These are phyloP conservation scores for Hortaea sp. DNA, from an alignment of 2,329 filamentous ascomycete genomes.

Conservation along the genomic window DNA sequence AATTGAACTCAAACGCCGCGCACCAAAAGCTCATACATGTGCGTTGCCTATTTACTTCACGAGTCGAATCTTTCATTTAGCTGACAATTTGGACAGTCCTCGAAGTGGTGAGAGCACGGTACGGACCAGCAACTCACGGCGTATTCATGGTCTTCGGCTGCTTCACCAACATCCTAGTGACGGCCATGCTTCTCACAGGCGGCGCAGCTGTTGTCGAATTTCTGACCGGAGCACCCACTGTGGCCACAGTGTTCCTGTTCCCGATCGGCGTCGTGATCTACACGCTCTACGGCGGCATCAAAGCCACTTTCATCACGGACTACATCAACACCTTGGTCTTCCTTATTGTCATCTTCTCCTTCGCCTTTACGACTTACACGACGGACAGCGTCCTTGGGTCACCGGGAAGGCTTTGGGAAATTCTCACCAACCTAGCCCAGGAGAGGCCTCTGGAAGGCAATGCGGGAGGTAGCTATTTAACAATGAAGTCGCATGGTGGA, in stretches of 20 bases:
- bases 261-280: conserved; percentile 74
- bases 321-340: conserved; percentile 81
- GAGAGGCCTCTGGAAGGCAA: conserved; percentile 72
- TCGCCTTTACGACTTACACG: conserved; percentile 72
- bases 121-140: conserved; percentile 61
- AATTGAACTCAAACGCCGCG: conserved; percentile 78
- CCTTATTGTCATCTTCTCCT: conserved; percentile 75
- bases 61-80: conserved; percentile 21
- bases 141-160: conserved; percentile 76
- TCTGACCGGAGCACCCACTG: conserved; percentile 64
- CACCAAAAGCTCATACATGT: conserved; percentile 49
- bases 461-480: conserved; percentile 70
- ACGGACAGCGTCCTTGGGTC: conserved; percentile 63
- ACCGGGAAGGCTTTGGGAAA: conserved; percentile 67
- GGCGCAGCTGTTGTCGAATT: conserved; percentile 64
- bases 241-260: conserved; percentile 74
- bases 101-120: conserved; percentile 72
- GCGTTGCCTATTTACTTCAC: conserved; percentile 20
- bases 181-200: conserved; percentile 79
- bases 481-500: conserved; percentile 72
- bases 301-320: conserved; percentile 78
- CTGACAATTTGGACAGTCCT: conserved; percentile 43
- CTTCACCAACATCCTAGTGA: conserved; percentile 70
- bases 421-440: conserved; percentile 57
- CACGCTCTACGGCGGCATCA: conserved; percentile 66